phyloP scores from a whole-genome alignment of 805 yeast genomes.

The Wickerhamomyces rabaulensis region DNA sequence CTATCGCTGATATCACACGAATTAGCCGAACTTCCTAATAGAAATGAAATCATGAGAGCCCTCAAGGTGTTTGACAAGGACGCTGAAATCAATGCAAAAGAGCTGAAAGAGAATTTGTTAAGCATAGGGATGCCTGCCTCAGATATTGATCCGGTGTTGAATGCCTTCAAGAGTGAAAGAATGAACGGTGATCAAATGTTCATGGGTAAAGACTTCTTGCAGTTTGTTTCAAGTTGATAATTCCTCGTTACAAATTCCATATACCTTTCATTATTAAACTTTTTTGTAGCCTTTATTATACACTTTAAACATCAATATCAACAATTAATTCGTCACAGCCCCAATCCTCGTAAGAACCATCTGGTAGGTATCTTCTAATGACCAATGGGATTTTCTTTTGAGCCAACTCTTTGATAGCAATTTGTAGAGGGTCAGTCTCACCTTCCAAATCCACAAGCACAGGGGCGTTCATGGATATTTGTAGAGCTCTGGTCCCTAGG shows the following conservation, averaged over 20 bases:
- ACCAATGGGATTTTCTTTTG: slow-evolving; percentile 95
- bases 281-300: neutral
- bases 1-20: slow-evolving; percentile 56
- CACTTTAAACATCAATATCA: slow-evolving; percentile 44
- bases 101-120: slow-evolving; percentile 44
- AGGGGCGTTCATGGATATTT: slow-evolving; percentile 97
- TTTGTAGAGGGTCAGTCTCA: slow-evolving; percentile 97
- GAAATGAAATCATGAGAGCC: slow-evolving; percentile 52
- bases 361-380: slow-evolving; percentile 93
- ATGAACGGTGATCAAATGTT: slow-evolving; percentile 56
- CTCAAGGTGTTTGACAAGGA: slow-evolving; percentile 46
- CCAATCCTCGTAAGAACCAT: slow-evolving; percentile 97
- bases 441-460: slow-evolving; percentile 97
- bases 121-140: slow-evolving; percentile 33
- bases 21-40: slow-evolving; percentile 45
- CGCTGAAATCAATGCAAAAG: slow-evolving; percentile 41
- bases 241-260: neutral
- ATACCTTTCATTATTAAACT: neutral
- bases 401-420: slow-evolving; percentile 93
- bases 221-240: slow-evolving; percentile 20
- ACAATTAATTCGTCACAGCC: slow-evolving; percentile 96
- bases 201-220: slow-evolving; percentile 57
- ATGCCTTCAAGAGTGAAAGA: slow-evolving; percentile 48
- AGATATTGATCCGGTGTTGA: slow-evolving; percentile 47
- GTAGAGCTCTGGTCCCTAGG: slow-evolving; percentile 95